Percentiles rank a stretch among this genome's conserved stretches.
These are phyloP conservation scores for Pythium biforme DNA, from an alignment of 352 stramenopile species.

Conservation along the genomic window DNA sequence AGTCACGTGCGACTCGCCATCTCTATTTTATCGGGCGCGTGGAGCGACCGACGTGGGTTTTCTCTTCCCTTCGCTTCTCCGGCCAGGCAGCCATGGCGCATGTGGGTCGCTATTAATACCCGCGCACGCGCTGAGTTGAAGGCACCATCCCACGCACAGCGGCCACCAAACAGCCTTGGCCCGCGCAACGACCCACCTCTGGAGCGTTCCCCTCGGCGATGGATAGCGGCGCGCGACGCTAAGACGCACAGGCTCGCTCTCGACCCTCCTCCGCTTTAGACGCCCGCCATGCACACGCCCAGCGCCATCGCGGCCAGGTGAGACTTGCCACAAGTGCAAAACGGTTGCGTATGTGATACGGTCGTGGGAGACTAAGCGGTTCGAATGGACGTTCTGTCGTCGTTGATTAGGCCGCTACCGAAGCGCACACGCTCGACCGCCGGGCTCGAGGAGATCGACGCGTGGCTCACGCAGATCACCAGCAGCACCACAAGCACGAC, in stretches of 20 bases:
- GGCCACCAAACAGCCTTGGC: neutral
- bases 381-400: neutral
- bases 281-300: constrained; percentile 19
- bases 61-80: no score
- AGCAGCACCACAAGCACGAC: constrained; percentile 3
- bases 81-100: constrained; percentile 1
- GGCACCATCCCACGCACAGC: constrained; percentile 2
- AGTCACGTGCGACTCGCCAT: neutral
- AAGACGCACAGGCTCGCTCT: constrained; percentile 1
- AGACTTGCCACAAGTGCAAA: neutral
- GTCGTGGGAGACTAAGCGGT: neutral
- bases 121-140: constrained; percentile 16
- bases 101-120: constrained; percentile 17
- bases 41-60: neutral
- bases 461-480: constrained; percentile 21
- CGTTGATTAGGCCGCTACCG: constrained; percentile 43
- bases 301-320: constrained; percentile 15
- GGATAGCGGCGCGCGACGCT: neutral
- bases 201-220: neutral
- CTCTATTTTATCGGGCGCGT: neutral
- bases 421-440: constrained; percentile 63
- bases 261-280: neutral
- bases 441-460: constrained; percentile 48
- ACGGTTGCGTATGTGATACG: neutral
- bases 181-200: neutral